Evolutionary conservation across 768 basidiomycete species (phyloP).

Genomic region (Tylopilus felleus): DNA sequence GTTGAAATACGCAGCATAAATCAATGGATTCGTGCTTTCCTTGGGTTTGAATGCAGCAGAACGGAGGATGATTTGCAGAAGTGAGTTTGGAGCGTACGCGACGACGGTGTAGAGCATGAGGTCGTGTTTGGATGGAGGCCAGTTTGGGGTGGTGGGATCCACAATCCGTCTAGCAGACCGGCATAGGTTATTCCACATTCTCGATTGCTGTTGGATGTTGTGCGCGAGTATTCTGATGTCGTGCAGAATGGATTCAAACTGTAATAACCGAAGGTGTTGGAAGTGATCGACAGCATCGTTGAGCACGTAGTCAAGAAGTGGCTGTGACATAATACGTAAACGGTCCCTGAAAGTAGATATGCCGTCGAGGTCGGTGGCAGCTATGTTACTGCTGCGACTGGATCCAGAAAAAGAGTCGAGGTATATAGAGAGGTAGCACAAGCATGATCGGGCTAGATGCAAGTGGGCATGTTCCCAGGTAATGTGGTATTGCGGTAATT

Average conservation of each 20-base stretch:
- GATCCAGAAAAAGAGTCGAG: not conserved
- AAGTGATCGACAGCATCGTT: not conserved
- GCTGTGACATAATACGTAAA: not conserved
- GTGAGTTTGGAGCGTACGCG: not conserved
- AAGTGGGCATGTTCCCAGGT: not conserved
- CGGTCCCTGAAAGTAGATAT: not conserved
- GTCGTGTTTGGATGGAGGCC: not conserved
- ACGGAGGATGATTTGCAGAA: not conserved
- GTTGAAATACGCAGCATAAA: constrained; percentile 3
- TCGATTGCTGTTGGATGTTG: not conserved
- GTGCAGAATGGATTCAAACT: not conserved
- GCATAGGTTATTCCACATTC: not conserved
- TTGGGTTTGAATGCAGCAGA: not conserved
- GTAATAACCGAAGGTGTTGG: not conserved
- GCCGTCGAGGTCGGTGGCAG: not conserved
- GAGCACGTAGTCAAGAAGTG: constrained; percentile 1
- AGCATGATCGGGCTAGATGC: not conserved
- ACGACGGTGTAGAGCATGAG: not conserved
- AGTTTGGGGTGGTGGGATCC: not conserved
- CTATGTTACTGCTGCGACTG: too few relatives aligned
- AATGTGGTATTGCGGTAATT: not conserved
- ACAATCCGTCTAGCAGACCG: not conserved
- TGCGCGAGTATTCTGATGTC: not conserved
- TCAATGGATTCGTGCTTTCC: constrained; percentile 3
- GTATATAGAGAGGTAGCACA: constrained; percentile 2